Conservation (phyloP, 2,329 filamentous ascomycete genomes). For the Lomentospora prolificans region DNA sequence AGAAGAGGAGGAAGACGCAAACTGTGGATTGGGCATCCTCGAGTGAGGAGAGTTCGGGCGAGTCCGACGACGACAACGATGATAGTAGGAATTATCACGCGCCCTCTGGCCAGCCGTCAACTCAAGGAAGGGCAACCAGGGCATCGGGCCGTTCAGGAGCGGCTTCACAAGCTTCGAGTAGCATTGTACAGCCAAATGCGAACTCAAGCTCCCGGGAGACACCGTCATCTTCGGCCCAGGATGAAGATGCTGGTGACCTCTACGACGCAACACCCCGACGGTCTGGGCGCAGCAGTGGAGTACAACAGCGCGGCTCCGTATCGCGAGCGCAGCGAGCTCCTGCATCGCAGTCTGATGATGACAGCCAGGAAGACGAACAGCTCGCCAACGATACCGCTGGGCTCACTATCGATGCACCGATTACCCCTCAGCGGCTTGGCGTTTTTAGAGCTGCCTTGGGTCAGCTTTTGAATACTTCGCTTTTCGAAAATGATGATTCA, state of each 20-base stretch:
- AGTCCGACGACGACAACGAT: slow-evolving; percentile 43
- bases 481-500: slow-evolving; percentile 76
- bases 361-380: slow-evolving; percentile 32
- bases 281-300: slow-evolving; percentile 14
- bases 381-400: slow-evolving; percentile 31
- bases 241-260: slow-evolving; percentile 35
- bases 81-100: background rate
- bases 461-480: slow-evolving; percentile 64
- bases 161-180: background rate
- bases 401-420: slow-evolving; percentile 34
- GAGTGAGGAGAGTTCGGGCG: slow-evolving; percentile 48
- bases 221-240: slow-evolving; percentile 16
- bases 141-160: background rate
- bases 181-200: background rate
- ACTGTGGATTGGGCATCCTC: slow-evolving; percentile 48
- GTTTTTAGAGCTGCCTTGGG: slow-evolving; percentile 76
- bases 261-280: slow-evolving; percentile 26
- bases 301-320: slow-evolving; percentile 11
- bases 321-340: slow-evolving; percentile 50
- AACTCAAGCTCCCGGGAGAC: background rate
- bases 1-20: slow-evolving; percentile 67
- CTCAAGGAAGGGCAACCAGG: background rate
- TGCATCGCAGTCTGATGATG: slow-evolving; percentile 58
- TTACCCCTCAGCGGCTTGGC: slow-evolving; percentile 53
- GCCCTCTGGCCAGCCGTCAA: background rate